Percentiles rank a stretch among this genome's conserved stretches.
Evolutionary conservation across 2,329 filamentous ascomycete genomes (phyloP).

Genomic region (Verticillium nubilum): DNA sequence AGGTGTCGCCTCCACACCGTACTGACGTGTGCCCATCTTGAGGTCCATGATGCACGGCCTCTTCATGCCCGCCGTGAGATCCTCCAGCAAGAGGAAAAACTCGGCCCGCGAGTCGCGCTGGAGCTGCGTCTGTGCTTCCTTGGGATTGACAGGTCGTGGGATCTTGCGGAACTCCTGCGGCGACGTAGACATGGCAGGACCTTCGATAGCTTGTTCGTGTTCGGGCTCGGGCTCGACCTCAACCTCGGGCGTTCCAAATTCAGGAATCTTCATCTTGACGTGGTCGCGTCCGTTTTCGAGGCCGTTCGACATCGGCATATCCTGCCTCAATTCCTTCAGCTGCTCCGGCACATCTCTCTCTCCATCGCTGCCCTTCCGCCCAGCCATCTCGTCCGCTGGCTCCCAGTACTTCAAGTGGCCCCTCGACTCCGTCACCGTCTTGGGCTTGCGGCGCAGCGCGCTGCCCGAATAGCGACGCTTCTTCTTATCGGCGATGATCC

Average conservation of each 20-base stretch:
- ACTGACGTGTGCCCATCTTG: conserved; percentile 98
- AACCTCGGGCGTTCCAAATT: conserved; percentile 3
- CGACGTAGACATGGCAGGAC: conserved; percentile 23
- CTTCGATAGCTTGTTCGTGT: conserved; percentile 1
- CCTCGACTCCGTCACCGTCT: conserved; percentile 63
- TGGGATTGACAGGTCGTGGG: conserved; percentile 65
- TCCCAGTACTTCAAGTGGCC: conserved; percentile 88
- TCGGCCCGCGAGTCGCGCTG: conserved; percentile 65
- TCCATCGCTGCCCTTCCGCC: conserved; percentile 67
- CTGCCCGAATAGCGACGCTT: conserved; percentile 82
- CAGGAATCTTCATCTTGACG: not conserved
- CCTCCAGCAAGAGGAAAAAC: conserved; percentile 89
- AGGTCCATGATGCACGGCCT: conserved; percentile 94
- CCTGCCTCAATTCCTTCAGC: not conserved
- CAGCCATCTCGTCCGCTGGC: conserved; percentile 72
- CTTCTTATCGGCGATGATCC: conserved; percentile 36
- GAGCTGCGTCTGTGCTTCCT: conserved; percentile 62
- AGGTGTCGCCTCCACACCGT: conserved; percentile 83
- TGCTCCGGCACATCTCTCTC: conserved; percentile 8
- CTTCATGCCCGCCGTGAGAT: conserved; percentile 94
- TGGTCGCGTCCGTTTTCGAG: not conserved
- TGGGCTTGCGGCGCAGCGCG: conserved; percentile 68
- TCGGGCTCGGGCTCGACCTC: not conserved
- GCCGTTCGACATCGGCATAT: not conserved
- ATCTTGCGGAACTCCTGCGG: conserved; percentile 36